Conservation (phyloP, 768 basidiomycete genomes). For the Hericium coralloides region DNA sequence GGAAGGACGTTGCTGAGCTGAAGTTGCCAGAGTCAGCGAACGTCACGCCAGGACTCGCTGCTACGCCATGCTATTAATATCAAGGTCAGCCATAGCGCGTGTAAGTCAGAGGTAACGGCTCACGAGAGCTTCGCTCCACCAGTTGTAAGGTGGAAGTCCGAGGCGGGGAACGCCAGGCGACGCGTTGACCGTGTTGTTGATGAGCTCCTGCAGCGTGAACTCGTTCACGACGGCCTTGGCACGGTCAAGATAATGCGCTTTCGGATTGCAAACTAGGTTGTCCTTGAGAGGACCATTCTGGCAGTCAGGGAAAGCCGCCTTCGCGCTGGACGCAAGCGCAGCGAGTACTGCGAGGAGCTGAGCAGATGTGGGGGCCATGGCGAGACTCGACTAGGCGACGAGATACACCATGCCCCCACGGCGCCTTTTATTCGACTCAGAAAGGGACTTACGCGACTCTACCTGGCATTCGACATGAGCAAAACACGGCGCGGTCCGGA, state of each 20-base stretch:
- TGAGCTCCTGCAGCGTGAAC: constrained; percentile 43
- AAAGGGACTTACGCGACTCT: background rate
- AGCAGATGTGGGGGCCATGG: background rate
- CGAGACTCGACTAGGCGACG: background rate
- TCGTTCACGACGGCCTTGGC: constrained; percentile 40
- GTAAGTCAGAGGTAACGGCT: constrained; percentile 7
- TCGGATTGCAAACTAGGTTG: constrained; percentile 32
- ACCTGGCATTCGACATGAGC: background rate
- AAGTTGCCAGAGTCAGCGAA: constrained; percentile 43
- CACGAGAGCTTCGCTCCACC: constrained; percentile 56
- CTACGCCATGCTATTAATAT: constrained; percentile 42
- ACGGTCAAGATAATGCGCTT: constrained; percentile 34
- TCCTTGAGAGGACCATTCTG: background rate
- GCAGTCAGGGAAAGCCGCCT: background rate
- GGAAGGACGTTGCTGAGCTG: constrained; percentile 51
- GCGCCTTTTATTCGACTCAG: background rate
- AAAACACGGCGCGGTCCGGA: background rate
- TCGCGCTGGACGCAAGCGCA: background rate
- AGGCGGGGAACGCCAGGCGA: constrained; percentile 45
- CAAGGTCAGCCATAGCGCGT: background rate
- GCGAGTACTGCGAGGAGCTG: background rate
- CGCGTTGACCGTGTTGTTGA: constrained; percentile 39
- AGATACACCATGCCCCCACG: background rate
- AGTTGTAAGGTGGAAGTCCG: constrained; percentile 47
- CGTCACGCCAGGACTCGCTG: constrained; percentile 39